These are phyloP conservation scores for Neurospora sp. DNA, from an alignment of 495 filamentous ascomycete genomes.

Conservation along the genomic window DNA sequence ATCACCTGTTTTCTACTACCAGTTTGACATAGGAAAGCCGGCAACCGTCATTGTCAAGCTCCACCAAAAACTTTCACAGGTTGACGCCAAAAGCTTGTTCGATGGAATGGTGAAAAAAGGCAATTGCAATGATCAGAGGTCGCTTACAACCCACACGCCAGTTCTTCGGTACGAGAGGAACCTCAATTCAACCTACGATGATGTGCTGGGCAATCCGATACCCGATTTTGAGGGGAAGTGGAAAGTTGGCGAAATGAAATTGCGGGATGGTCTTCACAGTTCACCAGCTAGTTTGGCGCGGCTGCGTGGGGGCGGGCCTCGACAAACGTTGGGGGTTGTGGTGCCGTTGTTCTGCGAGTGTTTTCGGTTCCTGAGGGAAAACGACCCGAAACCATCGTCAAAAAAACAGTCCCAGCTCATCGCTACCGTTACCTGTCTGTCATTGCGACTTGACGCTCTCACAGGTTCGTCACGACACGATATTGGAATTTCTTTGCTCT, in stretches of 20 bases:
- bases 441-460: neutral
- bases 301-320: neutral
- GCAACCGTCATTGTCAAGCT: neutral
- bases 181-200: neutral
- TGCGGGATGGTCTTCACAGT: neutral
- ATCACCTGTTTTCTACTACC: neutral
- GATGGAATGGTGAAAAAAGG: neutral
- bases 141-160: neutral
- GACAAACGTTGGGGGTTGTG: neutral
- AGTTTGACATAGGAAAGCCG: neutral
- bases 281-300: neutral
- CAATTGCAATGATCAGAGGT: neutral
- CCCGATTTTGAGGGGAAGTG: neutral
- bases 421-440: neutral
- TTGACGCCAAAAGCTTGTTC: neutral
- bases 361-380: neutral
- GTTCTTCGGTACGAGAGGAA: neutral
- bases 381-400: neutral
- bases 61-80: neutral
- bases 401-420: neutral
- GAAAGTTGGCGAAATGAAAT: neutral
- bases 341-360: neutral
- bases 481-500: neutral
- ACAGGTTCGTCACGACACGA: neutral
- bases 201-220: neutral